These are phyloP conservation scores for Eucalyptus paniculata DNA, from an alignment of 345 rosid genomes.

Conservation along the genomic window DNA sequence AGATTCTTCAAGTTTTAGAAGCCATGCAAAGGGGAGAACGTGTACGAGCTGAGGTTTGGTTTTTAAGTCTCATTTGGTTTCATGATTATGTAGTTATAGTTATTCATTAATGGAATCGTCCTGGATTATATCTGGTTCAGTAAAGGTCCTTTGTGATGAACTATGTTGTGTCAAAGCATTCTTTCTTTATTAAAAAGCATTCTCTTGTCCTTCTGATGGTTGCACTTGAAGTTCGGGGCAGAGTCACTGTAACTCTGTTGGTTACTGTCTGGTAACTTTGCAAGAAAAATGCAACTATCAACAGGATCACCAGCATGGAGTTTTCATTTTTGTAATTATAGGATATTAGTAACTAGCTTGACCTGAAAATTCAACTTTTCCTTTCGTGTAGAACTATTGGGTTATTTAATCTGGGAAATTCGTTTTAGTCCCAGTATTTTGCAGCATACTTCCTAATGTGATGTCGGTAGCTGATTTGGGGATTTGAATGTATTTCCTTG, in stretches of 20 bases:
- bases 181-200: not conserved
- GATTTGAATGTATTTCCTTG: not conserved
- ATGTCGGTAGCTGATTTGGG: not conserved
- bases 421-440: not conserved
- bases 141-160: not conserved
- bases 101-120: not conserved
- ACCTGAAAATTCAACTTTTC: not conserved
- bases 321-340: not conserved
- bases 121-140: not conserved
- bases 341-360: not conserved
- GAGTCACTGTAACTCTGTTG: not conserved
- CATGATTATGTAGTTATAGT: not conserved
- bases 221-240: not conserved
- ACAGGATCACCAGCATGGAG: not conserved
- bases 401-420: not conserved
- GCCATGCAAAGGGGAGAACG: conserved; percentile 79
- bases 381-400: not conserved
- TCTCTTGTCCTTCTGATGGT: not conserved
- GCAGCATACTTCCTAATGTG: not conserved
- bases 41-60: conserved; percentile 59
- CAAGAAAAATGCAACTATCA: not conserved
- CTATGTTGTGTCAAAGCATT: not conserved
- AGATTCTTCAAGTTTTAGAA: conserved; percentile 78
- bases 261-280: not conserved
- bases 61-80: not conserved